Conservation (phyloP, 2,329 filamentous ascomycete genomes). For the Aspergillus fijiensis region DNA sequence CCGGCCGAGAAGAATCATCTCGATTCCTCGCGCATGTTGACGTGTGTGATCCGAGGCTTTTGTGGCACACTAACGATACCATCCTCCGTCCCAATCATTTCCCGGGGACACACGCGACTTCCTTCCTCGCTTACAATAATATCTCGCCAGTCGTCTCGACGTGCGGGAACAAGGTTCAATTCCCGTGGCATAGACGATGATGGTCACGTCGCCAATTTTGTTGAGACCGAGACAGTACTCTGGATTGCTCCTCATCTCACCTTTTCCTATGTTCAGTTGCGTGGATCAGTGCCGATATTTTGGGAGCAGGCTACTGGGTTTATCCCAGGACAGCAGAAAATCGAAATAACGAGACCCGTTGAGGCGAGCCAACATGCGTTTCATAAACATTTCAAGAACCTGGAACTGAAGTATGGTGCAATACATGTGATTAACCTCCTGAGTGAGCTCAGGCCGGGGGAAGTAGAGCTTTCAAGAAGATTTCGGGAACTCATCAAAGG, state of each 20-base stretch:
- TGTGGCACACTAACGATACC: slow-evolving; percentile 84
- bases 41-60: slow-evolving; percentile 91
- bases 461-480: slow-evolving; percentile 76
- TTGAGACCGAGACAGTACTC: slow-evolving; percentile 94
- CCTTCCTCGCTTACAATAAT: slow-evolving; percentile 86
- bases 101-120: slow-evolving; percentile 64
- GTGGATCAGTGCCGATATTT: slow-evolving; percentile 92
- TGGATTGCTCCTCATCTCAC: slow-evolving; percentile 75
- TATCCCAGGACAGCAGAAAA: slow-evolving; percentile 90
- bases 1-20: slow-evolving; percentile 72
- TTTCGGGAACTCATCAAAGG: slow-evolving; percentile 76
- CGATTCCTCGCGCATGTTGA: slow-evolving; percentile 85
- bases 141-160: slow-evolving; percentile 82
- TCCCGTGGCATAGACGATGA: slow-evolving; percentile 97
- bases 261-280: slow-evolving; percentile 91
- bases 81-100: slow-evolving; percentile 69
- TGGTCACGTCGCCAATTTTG: slow-evolving; percentile 95
- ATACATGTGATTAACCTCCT: slow-evolving; percentile 92
- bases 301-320: slow-evolving; percentile 93
- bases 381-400: slow-evolving; percentile 87
- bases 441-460: slow-evolving; percentile 83
- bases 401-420: slow-evolving; percentile 83
- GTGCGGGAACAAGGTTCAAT: slow-evolving; percentile 94
- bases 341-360: slow-evolving; percentile 79
- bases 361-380: slow-evolving; percentile 94